Base-by-base conservation (phyloP, 768 basidiomycete genomes). In the Suillus luteus region DNA sequence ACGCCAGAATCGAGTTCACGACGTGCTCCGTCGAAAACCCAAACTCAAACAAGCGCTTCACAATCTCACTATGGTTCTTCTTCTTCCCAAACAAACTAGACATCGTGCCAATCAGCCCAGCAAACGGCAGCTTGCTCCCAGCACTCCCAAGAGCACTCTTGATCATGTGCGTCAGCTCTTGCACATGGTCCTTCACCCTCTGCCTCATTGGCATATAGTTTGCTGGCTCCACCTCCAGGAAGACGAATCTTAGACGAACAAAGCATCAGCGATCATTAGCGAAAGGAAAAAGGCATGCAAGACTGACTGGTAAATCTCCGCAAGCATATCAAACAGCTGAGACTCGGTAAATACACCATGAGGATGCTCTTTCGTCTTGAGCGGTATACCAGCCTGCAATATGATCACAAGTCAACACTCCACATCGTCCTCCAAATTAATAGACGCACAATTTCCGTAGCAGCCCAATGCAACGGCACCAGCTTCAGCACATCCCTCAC, bases 381-480 rank as follows among this genome's bases (percentile, higher is more conserved):
- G 78, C n/a, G 79, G 73, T 63, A 94, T 86, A 15, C 91, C 91
- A 62, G 87, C 88, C 91, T 93, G 68, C 15, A 31, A 49, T 31
- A 24, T 24, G 5, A 19, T 59, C 35, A 60, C 12, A 37, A 59
- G 54, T 38, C 61, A 51, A 14, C 14, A 41, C 46, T 4, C 15
- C 6, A 1, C 10, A 6, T 7, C 41, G 33, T 37, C 37, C 35
- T 6, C 15, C 5, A 46, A 38, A 22, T 10, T 51, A 49, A 49
- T 49, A 49, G 2, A 79, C 87, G 55, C 65, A 93, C 93, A 40
- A 94, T 76, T 54, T 92, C 86, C 24, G 76, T 72, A 9, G 90
- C 87, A 33, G 81, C 85, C 90, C 92, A 95, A 65, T 84, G 75
- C 31, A 92, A 75, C 12, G 93, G 87, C 1, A 89, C 81, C 41